phyloP scores from a whole-genome alignment of 2,329 filamentous ascomycete genomes.

The Myriosclerotinia curreyana region DNA sequence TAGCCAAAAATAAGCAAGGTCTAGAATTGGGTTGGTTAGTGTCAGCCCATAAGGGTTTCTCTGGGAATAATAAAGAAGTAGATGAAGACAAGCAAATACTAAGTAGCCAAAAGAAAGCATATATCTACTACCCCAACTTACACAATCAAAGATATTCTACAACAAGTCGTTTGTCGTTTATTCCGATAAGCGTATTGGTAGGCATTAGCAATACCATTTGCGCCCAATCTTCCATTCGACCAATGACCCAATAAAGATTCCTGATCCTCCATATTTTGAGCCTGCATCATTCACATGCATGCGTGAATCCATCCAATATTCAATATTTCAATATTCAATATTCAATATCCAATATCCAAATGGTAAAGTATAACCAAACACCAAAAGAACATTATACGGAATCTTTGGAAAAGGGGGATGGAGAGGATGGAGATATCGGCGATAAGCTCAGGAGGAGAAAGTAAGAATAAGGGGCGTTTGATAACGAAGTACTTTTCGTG shows the following conservation, averaged over 20 bases:
- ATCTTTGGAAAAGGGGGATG: not conserved
- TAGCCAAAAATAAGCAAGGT: slow-evolving; percentile 31
- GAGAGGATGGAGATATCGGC: no score
- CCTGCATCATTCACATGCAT: slow-evolving; percentile 2
- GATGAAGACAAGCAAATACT: not conserved
- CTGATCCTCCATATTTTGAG: slow-evolving; percentile 20
- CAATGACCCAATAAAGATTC: slow-evolving; percentile 18
- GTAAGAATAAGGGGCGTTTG: no score
- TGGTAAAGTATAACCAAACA: not conserved
- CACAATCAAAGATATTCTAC: slow-evolving; percentile 12
- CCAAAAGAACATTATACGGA: not conserved
- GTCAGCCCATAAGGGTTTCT: no score
- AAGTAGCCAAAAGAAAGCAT: not conserved
- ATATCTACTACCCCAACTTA: not conserved
- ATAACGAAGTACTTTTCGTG: no score
- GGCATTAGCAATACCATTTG: slow-evolving; percentile 6
- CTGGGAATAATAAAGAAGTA: not conserved
- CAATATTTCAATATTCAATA: no score
- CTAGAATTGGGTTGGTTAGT: slow-evolving; percentile 23
- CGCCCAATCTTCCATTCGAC: slow-evolving; percentile 8
- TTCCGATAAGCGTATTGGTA: slow-evolving; percentile 11
- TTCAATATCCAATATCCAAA: not conserved
- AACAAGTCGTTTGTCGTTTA: not conserved
- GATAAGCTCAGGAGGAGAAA: no score
- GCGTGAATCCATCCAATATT: no score